Percentiles rank a stretch among this genome's conserved stretches.
phyloP scores from a whole-genome alignment of 345 rosid genomes.

The Salix brachista region DNA sequence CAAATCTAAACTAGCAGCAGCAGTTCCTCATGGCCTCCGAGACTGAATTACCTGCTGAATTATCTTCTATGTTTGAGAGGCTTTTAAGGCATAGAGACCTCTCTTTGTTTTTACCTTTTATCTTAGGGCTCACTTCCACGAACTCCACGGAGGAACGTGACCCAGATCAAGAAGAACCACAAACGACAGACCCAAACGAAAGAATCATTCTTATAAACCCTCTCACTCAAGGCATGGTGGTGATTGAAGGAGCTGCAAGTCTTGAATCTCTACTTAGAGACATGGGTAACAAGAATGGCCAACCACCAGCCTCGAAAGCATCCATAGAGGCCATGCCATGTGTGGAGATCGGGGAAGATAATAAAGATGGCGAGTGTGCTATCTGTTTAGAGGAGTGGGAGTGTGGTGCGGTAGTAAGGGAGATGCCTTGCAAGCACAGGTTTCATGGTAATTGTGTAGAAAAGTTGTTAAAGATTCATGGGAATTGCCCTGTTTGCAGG shows the following conservation, averaged over 20 bases:
- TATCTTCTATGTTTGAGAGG: slow-evolving; percentile 39
- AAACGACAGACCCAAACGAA: slow-evolving; percentile 21
- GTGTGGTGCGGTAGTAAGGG: slow-evolving; percentile 42
- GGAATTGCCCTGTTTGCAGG: slow-evolving; percentile 86
- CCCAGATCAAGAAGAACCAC: slow-evolving; percentile 29
- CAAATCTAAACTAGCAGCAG: background rate
- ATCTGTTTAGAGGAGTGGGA: slow-evolving; percentile 64
- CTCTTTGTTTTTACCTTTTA: slow-evolving; percentile 40
- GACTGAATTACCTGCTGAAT: background rate
- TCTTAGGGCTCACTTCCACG: slow-evolving; percentile 45
- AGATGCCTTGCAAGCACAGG: slow-evolving; percentile 80
- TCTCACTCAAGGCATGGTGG: slow-evolving; percentile 58
- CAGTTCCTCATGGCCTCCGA: slow-evolving; percentile 14
- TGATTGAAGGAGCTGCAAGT: slow-evolving; percentile 45
- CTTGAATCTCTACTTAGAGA: slow-evolving; percentile 43
- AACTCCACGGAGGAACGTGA: slow-evolving; percentile 5
- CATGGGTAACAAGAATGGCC: slow-evolving; percentile 38
- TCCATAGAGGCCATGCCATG: slow-evolving; percentile 60
- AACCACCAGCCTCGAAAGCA: slow-evolving; percentile 73
- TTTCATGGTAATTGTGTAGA: slow-evolving; percentile 70
- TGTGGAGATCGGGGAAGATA: slow-evolving; percentile 38
- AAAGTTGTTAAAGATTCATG: slow-evolving; percentile 71
- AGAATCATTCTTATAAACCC: slow-evolving; percentile 64
- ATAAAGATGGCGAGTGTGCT: slow-evolving; percentile 48
- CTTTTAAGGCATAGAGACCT: slow-evolving; percentile 35